These are phyloP conservation scores for Spergularia marina DNA, from an alignment of 148 eudicot genomes.

Conservation along the genomic window DNA sequence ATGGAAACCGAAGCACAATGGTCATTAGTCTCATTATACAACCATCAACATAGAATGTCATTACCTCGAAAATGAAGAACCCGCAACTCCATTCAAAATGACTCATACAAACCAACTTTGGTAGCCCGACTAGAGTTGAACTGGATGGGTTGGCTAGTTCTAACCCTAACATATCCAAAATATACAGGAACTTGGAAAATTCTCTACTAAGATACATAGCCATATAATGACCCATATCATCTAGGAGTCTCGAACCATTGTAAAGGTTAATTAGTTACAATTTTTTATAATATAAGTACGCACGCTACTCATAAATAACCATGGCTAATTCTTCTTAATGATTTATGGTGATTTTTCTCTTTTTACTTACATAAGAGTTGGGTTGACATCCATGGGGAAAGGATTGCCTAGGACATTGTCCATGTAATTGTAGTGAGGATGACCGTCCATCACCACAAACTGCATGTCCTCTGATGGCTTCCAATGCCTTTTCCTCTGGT, in stretches of 20 bases:
- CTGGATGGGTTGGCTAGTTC: too few species aligned
- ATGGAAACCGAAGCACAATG: too few species aligned
- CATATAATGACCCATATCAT: background rate
- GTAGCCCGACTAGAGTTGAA: too few species aligned
- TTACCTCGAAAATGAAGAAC: too few species aligned
- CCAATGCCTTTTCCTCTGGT: conserved; percentile 97
- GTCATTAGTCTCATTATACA: too few species aligned
- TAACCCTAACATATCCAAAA: too few species aligned
- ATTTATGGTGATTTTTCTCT: background rate
- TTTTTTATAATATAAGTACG: background rate
- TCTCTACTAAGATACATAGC: too few species aligned
- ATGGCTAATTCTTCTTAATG: background rate
- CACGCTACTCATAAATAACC: background rate
- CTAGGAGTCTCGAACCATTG: background rate
- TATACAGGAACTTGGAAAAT: too few species aligned
- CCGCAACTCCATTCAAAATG: too few species aligned
- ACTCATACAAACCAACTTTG: too few species aligned
- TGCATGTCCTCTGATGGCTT: conserved; percentile 98
- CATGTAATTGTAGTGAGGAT: conserved; percentile 44
- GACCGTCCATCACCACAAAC: conserved; percentile 59
- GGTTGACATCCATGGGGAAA: conserved; percentile 76
- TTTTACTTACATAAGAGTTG: conserved; percentile 50
- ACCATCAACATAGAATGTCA: too few species aligned
- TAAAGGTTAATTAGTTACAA: conserved; percentile 5
- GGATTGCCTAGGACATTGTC: conserved; percentile 69